Evolutionary conservation across 2,329 filamentous ascomycete genomes (phyloP).

Genomic region (Sporothrix pseudoabietina): DNA sequence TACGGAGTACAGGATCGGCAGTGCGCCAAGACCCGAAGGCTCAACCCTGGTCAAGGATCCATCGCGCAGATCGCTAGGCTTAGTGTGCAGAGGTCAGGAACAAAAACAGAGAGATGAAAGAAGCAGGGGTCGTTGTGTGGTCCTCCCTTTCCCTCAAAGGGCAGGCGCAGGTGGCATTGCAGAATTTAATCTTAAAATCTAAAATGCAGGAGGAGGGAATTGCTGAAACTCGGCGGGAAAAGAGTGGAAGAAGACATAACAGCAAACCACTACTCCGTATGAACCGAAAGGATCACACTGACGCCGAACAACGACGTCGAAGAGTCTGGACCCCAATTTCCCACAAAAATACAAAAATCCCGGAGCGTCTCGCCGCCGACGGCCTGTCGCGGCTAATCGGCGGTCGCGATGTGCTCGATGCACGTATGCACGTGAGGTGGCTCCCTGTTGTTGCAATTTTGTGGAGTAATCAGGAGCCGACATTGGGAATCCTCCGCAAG

Average conservation of each 20-base stretch:
- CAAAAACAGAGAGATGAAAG: background rate
- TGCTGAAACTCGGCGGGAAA: background rate
- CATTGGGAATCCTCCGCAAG: background rate
- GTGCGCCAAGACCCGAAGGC: background rate
- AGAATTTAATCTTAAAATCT: slow-evolving; percentile 6
- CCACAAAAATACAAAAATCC: background rate
- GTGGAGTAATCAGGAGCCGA: background rate
- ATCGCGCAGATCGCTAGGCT: background rate
- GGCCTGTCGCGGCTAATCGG: background rate
- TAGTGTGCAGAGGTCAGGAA: background rate
- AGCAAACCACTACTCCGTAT: background rate
- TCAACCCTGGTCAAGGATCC: background rate
- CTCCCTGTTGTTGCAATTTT: background rate
- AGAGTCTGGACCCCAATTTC: background rate
- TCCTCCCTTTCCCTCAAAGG: background rate
- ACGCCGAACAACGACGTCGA: background rate
- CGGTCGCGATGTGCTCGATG: background rate
- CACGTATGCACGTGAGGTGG: background rate
- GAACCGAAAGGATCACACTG: background rate
- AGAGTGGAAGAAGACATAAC: background rate
- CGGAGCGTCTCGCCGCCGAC: background rate
- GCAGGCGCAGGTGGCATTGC: background rate
- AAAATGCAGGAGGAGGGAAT: background rate
- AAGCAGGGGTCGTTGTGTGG: too few relatives aligned
- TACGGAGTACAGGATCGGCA: background rate